Evolutionary conservation across 345 rosid genomes (phyloP), one percentile per base, ranked within the genome.

Genomic region (Nasturtium officinale): DNA sequence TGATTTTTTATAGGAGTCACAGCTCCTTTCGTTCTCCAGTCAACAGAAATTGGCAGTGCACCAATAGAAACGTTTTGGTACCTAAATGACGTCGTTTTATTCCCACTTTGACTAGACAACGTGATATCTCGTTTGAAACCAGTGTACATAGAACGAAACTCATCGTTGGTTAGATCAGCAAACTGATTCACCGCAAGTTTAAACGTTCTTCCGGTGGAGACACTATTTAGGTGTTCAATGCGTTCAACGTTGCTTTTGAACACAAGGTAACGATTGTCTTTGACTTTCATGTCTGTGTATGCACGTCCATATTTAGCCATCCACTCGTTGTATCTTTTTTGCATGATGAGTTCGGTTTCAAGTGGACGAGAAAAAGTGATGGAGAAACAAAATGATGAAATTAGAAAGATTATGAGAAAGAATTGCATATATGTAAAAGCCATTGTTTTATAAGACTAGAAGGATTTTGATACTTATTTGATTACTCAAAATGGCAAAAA

Each of bases 101-200:
- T 52, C 25, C 1, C 15, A 30, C 23, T 37, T 11, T 18, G 75
- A 20, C 56, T 57, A 65, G 67, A 33, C 17, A 48, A 50, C 9
- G 7, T 32, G 6, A 9, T 1, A 51, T 57, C 9, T 21, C 61
- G 35, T 71, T 70, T 80, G 65, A 52, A 84, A 38, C 86, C 71
- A 26, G 81, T 83, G 45, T 75, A 52, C 40, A 60, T 43, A 12
- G 82, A 60, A 16, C 77, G 79, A 9, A 85, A 85, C 13, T 85
- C 86, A 13, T 81, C 86, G 11, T 83, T 81, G 15, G 85, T 83
- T 15, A 83, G 70, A 69, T 85, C 89, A 2, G 87, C 78, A 61
- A 85, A 83, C 54, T 78, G 78, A 30, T 85, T 85, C 1, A 74
- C 74, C 3, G 77, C 73, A 4, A 85, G 74, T 64, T 82, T 85